These are phyloP conservation scores for Botrytis squamosa DNA, from an alignment of 2,329 filamentous ascomycete species.

Conservation along the genomic window DNA sequence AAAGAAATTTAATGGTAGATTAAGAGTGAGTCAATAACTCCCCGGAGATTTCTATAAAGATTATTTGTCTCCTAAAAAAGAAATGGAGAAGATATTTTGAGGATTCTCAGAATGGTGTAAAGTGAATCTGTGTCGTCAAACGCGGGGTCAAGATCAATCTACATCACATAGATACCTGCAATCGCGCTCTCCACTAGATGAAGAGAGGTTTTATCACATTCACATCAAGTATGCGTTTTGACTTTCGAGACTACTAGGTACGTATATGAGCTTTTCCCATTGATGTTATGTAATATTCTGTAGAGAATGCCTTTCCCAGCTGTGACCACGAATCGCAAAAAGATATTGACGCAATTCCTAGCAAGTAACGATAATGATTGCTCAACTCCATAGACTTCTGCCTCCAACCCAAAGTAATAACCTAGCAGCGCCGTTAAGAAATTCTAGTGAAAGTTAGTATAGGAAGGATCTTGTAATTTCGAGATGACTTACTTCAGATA, in stretches of 20 bases:
- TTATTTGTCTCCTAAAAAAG: not conserved
- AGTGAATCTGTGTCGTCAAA: not conserved
- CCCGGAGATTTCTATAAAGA: not conserved
- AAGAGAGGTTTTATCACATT: not conserved
- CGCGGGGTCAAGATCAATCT: too few relatives aligned
- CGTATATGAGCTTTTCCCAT: not conserved
- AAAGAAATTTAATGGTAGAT: not conserved
- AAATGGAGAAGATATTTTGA: not conserved
- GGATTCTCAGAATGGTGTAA: rapidly evolving
- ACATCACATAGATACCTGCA: not conserved
- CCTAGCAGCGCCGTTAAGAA: rapidly evolving
- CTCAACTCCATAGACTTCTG: not conserved
- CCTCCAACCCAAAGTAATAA: not conserved
- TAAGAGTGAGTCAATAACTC: not conserved
- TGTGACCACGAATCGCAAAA: too few relatives aligned
- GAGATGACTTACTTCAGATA: not conserved
- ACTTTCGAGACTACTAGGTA: rapidly evolving
- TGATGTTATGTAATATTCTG: too few relatives aligned
- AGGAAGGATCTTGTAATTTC: rapidly evolving
- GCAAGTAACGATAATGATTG: not conserved
- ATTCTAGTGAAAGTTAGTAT: too few relatives aligned
- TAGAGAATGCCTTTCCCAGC: not conserved
- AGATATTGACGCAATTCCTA: not conserved
- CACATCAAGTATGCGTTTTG: too few relatives aligned
- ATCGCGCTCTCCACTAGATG: not conserved